Evolutionary conservation across 192 early-diverging fungal species (phyloP), one percentile per base, ranked within the genome.

Genomic region (Cetraspora pellucida): DNA sequence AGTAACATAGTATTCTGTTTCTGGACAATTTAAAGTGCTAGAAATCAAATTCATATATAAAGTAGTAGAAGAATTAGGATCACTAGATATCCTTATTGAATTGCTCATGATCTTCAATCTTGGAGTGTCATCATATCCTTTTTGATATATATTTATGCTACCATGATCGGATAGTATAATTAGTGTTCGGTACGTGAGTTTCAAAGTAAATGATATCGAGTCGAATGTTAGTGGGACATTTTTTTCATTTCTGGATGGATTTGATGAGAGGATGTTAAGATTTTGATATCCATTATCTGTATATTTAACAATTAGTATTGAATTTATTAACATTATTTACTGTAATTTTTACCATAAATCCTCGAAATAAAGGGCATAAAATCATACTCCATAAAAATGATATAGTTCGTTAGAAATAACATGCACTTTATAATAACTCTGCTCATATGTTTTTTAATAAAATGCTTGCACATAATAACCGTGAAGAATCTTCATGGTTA

Each of bases 231-330:
- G 11, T 16, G 25, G 27, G 31, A 63, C 28, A 63, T 37, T 30
- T 11, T 11, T 4, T 63, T 27, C 60, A 37, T 30, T 30, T 30
- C 23, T 17, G 27, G 27, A 17, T 1, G 60, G 60, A 63, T 63
- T 31, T 28, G 60, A 63, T 8, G 60, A 63, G 28, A 30, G 10
- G 16, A 63, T 14, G 17, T 63, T 63, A 14, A 63, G 28, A 63
- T 63, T 63, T 37, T 63, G 60, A 63, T 63, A 63, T 30, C 60
- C 60, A 30, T 63, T 63, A 63, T 63, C 50, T 54, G 5, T 54
- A 37, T 6, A 37, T n/a, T n/a, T 6, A 37, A 37, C 3, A 37
- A 37, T 37, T 37, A 1, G 37, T 37, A 1, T 37, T 37, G 1
- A 37, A 37, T 37, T 37, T 37, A 37, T 37, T 37, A 37, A 7